Percentiles rank a stretch among this genome's conserved stretches.
Conservation (phyloP, 805 yeast species). For the Candida insectalens region DNA sequence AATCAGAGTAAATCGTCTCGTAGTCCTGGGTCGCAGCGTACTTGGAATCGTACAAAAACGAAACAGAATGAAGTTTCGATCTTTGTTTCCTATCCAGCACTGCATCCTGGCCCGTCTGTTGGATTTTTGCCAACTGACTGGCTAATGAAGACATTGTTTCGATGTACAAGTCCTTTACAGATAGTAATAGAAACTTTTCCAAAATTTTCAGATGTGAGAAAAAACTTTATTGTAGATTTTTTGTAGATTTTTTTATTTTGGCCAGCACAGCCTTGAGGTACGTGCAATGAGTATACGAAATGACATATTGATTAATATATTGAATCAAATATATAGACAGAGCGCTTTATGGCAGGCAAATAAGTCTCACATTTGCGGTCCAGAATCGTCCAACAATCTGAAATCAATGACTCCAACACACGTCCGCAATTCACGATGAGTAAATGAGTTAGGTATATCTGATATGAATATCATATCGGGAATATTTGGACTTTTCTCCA, state of each 20-base stretch:
- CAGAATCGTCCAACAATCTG: slow-evolving; percentile 4
- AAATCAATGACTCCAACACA: slow-evolving; percentile 14
- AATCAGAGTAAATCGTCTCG: slow-evolving; percentile 64
- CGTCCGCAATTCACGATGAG: slow-evolving; percentile 11
- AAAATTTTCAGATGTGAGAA: no score
- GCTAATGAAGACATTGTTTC: slow-evolving; percentile 44
- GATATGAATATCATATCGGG: slow-evolving; percentile 15
- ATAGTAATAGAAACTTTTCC: slow-evolving; percentile 1
- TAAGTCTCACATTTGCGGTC: no score
- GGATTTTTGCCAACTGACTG: slow-evolving; percentile 68
- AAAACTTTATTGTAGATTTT: no score
- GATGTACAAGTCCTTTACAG: neutral
- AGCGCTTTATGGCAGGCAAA: no score
- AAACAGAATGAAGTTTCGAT: slow-evolving; percentile 79
- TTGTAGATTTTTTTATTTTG: no score
- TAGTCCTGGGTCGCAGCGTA: slow-evolving; percentile 93
- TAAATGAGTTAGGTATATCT: slow-evolving; percentile 7
- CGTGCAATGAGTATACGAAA: no score
- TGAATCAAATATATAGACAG: no score
- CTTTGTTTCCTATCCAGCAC: slow-evolving; percentile 81
- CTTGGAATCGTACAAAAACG: slow-evolving; percentile 76
- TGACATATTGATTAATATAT: no score
- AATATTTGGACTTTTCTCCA: slow-evolving; percentile 14
- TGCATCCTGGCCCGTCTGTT: slow-evolving; percentile 54
- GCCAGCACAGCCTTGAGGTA: no score